Base-by-base conservation (phyloP, 768 basidiomycete genomes). In the Flagelloscypha sp. region DNA sequence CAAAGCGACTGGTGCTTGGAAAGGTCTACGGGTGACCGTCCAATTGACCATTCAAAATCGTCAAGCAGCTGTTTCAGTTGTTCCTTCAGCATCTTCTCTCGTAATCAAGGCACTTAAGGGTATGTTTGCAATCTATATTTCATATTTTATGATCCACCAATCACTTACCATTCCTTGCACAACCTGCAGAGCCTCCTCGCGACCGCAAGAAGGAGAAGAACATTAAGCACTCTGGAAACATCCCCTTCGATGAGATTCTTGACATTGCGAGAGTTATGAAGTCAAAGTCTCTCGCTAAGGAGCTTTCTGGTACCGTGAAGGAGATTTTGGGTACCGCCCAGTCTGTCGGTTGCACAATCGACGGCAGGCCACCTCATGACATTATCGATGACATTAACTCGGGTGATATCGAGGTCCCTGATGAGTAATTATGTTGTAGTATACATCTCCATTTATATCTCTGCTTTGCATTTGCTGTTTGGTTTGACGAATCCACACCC, bases 151-250 rank as follows among this genome's bases (percentile, higher is more conserved):
- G n/a, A n/a, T n/a, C n/a, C n/a, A n/a, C n/a, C n/a, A n/a, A n/a
- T n/a, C n/a, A n/a, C n/a, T 27, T 27, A 30, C 46, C 18, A 22
- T 31, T 27, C 10, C 36, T 36, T 35, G 24, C 27, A 28, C 13
- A 37, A 20, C 21, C 12, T 53, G 4, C 58, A 94, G 94, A 98
- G 72, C 92, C 95, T 46, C 90, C 92, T 49, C 89, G 95, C 54
- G 95, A 99, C 69, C 84, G 95, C 47, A 99, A 99, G 68, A 99
- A 99, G 80, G 94, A 99, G 77, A 99, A 99, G 76, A 99, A 98
- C 76, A 95, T 99, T 71, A 97, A 97, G 65, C 95, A 98, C 75
- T 64, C 65, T 44, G 95, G 95, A 42, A 98, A 97, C 70, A 74
- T 99, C 47, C 55, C 90, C 38, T 71, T 97, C 38, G 90, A 94